Percentiles rank a stretch among this genome's conserved stretches.
phyloP scores from a whole-genome alignment of 78 protist species.

The Creolimax fragrantissima region DNA sequence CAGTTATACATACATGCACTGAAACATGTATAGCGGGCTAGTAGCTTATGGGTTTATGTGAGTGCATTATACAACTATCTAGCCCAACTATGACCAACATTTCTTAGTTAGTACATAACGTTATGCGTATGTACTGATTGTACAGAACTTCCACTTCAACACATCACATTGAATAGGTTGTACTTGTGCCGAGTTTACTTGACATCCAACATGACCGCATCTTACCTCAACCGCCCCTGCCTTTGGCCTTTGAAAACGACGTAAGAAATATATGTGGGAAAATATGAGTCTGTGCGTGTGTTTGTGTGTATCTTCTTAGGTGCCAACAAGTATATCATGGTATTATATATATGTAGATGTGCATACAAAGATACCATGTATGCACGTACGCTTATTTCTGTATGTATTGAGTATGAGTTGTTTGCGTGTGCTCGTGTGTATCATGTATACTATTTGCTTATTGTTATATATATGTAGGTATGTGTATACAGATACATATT shows the following conservation, averaged over 20 bases:
- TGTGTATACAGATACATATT: not conserved
- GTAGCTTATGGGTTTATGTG: too few relatives aligned
- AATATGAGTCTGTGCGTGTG: too few relatives aligned
- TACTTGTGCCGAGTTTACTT: slow-evolving; percentile 41
- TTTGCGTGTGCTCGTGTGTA: not conserved
- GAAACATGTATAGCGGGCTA: too few relatives aligned
- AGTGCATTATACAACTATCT: too few relatives aligned
- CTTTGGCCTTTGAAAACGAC: not conserved
- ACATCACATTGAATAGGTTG: slow-evolving; percentile 1
- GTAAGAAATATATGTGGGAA: not conserved
- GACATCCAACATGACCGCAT: slow-evolving; percentile 34
- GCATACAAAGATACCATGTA: not conserved
- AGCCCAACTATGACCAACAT: too few relatives aligned
- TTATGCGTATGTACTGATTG: too few relatives aligned
- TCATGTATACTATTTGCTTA: not conserved
- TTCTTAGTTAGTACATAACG: too few relatives aligned
- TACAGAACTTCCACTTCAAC: too few relatives aligned
- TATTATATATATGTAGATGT: not conserved
- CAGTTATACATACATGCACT: too few relatives aligned
- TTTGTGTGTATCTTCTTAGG: too few relatives aligned
- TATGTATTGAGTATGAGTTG: not conserved
- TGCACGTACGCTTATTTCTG: not conserved
- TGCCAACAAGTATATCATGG: too few relatives aligned
- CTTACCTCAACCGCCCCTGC: slow-evolving; percentile 52
- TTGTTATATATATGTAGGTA: not conserved